Evolutionary conservation across 1,284 basidiomycete species (phyloP).

Genomic region (Ganoderma sinense): DNA sequence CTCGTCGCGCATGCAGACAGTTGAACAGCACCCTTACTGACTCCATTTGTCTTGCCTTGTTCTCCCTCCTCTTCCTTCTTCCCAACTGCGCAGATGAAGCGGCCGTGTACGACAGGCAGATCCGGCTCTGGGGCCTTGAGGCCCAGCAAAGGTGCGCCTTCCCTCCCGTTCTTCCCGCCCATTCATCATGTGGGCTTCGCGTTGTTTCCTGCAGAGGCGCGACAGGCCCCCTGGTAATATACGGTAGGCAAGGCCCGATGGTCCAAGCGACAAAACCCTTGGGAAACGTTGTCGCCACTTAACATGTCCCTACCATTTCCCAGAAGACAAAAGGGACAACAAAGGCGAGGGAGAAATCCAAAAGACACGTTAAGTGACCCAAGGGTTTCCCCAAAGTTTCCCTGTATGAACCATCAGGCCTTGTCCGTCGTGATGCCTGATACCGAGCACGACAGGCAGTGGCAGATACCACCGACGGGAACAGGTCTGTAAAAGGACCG

Average conservation of each 20-base stretch:
- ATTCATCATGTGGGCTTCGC: conserved; percentile 12
- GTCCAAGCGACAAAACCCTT: too few species aligned
- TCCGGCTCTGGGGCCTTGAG: conserved; percentile 97
- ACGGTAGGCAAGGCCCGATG: too few species aligned
- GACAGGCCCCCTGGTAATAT: neutral
- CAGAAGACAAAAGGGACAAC: neutral
- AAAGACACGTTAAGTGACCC: neutral
- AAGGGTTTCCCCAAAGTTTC: neutral
- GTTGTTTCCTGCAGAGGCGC: neutral
- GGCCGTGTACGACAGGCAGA: conserved; percentile 95
- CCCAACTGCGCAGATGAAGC: conserved; percentile 68
- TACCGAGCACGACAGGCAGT: too few species aligned
- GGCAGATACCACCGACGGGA: too few species aligned
- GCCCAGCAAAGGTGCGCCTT: conserved; percentile 87
- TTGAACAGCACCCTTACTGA: neutral
- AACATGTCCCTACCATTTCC: neutral
- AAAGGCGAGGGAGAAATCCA: neutral
- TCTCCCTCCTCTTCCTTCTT: conserved; percentile 3
- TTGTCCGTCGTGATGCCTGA: too few species aligned
- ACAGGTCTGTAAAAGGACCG: too few species aligned
- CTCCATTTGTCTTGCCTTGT: conserved; percentile 10
- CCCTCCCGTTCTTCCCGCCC: neutral
- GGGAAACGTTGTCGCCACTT: too few species aligned
- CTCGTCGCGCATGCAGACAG: neutral
- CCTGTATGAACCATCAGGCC: too few species aligned